Percentiles rank a stretch among this genome's conserved stretches.
These are phyloP conservation scores for Puccinia brachypodii DNA, from an alignment of 1,284 basidiomycete species.

Conservation along the genomic window DNA sequence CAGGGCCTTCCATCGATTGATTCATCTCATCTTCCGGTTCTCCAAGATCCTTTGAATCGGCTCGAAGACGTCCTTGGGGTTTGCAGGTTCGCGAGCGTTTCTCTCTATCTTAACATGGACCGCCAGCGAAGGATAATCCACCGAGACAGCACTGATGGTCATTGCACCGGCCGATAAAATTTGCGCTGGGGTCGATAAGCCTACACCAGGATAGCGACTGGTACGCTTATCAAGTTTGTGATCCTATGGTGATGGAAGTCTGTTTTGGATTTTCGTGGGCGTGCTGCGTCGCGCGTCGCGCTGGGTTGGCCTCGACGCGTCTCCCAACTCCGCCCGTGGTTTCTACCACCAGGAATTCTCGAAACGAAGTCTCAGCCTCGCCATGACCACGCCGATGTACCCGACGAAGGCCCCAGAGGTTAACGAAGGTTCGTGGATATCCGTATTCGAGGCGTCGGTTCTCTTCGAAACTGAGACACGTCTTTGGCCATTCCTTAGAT, in stretches of 20 bases:
- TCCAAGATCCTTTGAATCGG: background rate
- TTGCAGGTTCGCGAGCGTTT: conserved; percentile 9
- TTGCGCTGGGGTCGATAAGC: conserved; percentile 16
- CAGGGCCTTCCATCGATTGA: background rate
- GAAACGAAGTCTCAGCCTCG: background rate
- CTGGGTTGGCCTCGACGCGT: too few species aligned
- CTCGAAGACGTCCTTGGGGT: conserved; percentile 23
- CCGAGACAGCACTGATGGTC: background rate
- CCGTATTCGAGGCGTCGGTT: background rate
- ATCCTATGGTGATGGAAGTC: too few species aligned
- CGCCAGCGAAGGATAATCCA: background rate
- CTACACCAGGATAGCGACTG: conserved; percentile 15
- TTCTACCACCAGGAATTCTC: background rate
- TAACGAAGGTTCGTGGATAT: conserved; percentile 15
- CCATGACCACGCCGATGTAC: conserved; percentile 35
- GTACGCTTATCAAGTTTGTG: too few species aligned
- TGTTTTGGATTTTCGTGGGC: too few species aligned
- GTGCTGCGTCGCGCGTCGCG: too few species aligned
- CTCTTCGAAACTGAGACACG: background rate
- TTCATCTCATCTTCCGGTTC: background rate
- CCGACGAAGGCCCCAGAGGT: conserved; percentile 39
- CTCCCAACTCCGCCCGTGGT: too few species aligned
- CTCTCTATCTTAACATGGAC: conserved; percentile 5
- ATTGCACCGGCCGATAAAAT: conserved; percentile 9
- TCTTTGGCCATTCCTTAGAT: conserved; percentile 8